These are phyloP conservation scores for Neospermospora avenae DNA, from an alignment of 2,329 filamentous ascomycete genomes.

Conservation along the genomic window DNA sequence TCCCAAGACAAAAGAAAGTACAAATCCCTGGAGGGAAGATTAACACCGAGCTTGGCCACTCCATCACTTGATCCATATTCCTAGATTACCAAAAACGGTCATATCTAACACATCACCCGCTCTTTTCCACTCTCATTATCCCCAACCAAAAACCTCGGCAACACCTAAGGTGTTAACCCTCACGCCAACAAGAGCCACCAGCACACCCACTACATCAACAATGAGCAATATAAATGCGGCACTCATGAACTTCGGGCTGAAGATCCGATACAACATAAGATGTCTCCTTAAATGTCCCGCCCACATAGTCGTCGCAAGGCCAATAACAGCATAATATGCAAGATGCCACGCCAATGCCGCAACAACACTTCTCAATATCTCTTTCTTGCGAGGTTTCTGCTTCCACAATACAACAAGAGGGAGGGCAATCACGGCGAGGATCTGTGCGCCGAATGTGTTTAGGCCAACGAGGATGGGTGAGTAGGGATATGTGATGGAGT, in stretches of 20 bases:
- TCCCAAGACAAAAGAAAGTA: neutral
- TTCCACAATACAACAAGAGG: slow-evolving; percentile 89
- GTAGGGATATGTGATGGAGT: slow-evolving; percentile 84
- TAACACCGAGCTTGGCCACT: no score
- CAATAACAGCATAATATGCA: slow-evolving; percentile 78
- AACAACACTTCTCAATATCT: slow-evolving; percentile 53
- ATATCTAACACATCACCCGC: no score
- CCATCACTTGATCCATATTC: no score
- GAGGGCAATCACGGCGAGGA: slow-evolving; percentile 74
- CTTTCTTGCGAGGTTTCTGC: slow-evolving; percentile 65
- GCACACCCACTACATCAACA: slow-evolving; percentile 71
- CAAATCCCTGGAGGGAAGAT: no score
- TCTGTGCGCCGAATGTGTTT: slow-evolving; percentile 88
- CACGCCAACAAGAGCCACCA: slow-evolving; percentile 70
- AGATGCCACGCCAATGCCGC: slow-evolving; percentile 72
- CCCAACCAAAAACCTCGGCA: slow-evolving; percentile 80
- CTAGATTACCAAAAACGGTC: no score
- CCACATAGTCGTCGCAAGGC: slow-evolving; percentile 85
- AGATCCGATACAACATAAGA: slow-evolving; percentile 95
- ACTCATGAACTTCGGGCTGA: slow-evolving; percentile 86
- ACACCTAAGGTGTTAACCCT: slow-evolving; percentile 76
- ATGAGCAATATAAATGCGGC: slow-evolving; percentile 68
- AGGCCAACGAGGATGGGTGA: slow-evolving; percentile 75
- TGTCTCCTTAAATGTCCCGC: slow-evolving; percentile 84
- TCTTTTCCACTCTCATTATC: slow-evolving; percentile 2